A percentile compares a stretch with the other conserved stretches of the same genome.
Evolutionary conservation across 169 alveolate genomes (phyloP).

Genomic region (Babesia bovis): DNA sequence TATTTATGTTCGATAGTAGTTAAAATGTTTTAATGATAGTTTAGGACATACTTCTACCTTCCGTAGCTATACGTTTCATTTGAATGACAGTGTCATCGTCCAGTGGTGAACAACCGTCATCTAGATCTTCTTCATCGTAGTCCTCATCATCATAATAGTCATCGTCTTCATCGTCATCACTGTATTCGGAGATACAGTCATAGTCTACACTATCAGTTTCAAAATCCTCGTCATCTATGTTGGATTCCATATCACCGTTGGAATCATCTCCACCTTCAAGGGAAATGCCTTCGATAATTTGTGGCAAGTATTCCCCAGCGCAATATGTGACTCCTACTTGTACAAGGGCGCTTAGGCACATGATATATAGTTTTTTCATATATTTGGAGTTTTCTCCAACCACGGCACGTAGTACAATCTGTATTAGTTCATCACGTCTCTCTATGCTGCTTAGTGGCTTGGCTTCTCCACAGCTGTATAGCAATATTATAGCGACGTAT

Average conservation of each 20-base stretch:
- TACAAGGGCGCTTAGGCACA: constrained; percentile 14
- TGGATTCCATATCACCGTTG: constrained; percentile 11
- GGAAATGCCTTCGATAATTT: background rate
- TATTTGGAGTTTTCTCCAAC: constrained; percentile 8
- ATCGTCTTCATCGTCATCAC: constrained; percentile 15
- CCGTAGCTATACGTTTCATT: constrained; percentile 1
- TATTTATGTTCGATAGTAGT: background rate
- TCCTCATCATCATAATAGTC: constrained; percentile 23
- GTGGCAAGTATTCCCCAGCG: background rate
- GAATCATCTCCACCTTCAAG: background rate
- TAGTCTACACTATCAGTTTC: constrained; percentile 8
- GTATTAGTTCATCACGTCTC: constrained; percentile 1
- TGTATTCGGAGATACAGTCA: constrained; percentile 1
- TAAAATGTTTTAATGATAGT: background rate
- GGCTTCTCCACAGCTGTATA: constrained; percentile 25
- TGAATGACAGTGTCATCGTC: background rate
- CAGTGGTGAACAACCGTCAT: constrained; percentile 41
- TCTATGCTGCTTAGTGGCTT: constrained; percentile 23
- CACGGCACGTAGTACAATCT: background rate
- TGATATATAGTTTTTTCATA: constrained; percentile 15
- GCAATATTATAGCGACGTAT: constrained; percentile 7
- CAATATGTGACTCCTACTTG: constrained; percentile 4
- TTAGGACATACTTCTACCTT: background rate
- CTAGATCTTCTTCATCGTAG: constrained; percentile 26
- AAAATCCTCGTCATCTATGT: constrained; percentile 22